Conservation (phyloP, 148 eudicot genomes). For the Cornus florida region DNA sequence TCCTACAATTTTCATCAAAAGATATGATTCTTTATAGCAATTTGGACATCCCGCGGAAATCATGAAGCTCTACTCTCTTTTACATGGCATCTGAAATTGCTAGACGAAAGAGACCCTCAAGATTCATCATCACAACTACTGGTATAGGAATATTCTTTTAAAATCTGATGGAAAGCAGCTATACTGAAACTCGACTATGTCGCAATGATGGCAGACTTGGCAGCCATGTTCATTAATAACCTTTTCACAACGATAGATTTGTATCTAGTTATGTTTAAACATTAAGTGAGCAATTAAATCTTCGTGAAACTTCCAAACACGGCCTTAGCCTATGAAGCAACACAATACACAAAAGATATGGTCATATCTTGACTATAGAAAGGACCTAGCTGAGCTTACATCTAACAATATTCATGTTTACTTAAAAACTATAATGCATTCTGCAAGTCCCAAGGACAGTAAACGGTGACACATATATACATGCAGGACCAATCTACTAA, state of each 20-base stretch:
- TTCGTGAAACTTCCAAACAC: background rate
- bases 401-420: background rate
- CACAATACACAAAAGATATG: background rate
- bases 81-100: background rate
- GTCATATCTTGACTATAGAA: background rate
- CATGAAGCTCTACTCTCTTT: background rate
- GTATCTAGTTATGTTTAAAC: background rate
- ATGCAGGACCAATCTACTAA: background rate
- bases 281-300: background rate
- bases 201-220: background rate
- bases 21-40: background rate
- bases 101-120: background rate
- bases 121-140: background rate
- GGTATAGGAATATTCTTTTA: background rate
- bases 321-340: background rate
- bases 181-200: no score
- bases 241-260: background rate
- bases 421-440: background rate
- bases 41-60: background rate
- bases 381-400: background rate
- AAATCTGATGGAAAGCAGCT: no score
- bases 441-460: background rate
- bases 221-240: background rate
- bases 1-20: background rate
- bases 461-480: background rate